These are phyloP conservation scores for Echinosophora koreensis DNA, from an alignment of 306 rosid species.

Conservation along the genomic window DNA sequence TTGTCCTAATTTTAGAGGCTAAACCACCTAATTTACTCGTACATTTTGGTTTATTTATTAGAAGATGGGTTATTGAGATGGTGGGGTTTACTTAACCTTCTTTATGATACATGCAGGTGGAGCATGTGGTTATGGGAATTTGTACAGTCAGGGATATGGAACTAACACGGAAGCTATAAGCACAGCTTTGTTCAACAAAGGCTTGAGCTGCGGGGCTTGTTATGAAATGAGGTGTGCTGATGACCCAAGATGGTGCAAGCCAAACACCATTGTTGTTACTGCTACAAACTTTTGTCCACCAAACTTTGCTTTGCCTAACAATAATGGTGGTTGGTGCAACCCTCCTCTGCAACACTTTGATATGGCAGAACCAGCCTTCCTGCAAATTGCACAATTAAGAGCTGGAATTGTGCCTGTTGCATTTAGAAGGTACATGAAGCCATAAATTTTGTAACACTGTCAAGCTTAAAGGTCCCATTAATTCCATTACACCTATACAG, in stretches of 20 bases:
- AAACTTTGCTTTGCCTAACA: slow-evolving; percentile 62
- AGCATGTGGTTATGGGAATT: slow-evolving; percentile 93
- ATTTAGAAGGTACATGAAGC: slow-evolving; percentile 68
- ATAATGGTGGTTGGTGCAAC: slow-evolving; percentile 93
- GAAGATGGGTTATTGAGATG: background rate
- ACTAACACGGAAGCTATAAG: slow-evolving; percentile 87
- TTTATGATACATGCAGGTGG: slow-evolving; percentile 63
- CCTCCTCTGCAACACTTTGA: slow-evolving; percentile 93
- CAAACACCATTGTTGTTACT: slow-evolving; percentile 70
- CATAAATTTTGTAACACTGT: background rate
- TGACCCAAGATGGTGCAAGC: slow-evolving; percentile 85
- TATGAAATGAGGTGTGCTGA: slow-evolving; percentile 70
- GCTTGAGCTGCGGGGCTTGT: slow-evolving; percentile 84
- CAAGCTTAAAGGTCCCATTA: background rate
- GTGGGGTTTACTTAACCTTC: background rate
- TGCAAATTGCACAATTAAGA: slow-evolving; percentile 78
- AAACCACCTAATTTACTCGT: too few species aligned
- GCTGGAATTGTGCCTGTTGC: slow-evolving; percentile 87
- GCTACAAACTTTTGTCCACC: slow-evolving; percentile 95
- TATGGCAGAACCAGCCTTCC: slow-evolving; percentile 87
- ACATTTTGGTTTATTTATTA: background rate
- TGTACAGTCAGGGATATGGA: slow-evolving; percentile 84
- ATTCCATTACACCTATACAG: background rate
- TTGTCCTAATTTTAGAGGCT: too few species aligned
- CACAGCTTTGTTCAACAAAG: slow-evolving; percentile 83